These are phyloP conservation scores for Pigoraptor vietnamica DNA, from an alignment of 78 protist species.

Conservation along the genomic window DNA sequence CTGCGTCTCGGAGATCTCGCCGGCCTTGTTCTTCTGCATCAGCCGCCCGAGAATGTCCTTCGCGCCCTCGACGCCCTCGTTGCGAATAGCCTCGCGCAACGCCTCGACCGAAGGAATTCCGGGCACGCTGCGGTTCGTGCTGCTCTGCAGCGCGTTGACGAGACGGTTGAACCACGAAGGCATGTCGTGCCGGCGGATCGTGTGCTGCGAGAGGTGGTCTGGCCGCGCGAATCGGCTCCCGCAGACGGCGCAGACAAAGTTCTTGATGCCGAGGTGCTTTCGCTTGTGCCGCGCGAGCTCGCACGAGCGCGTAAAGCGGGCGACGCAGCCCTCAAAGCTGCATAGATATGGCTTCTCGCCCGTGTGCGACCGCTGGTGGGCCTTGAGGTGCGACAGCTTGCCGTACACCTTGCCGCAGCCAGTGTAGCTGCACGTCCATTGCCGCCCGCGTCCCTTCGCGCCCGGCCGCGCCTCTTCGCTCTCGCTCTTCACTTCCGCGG, in stretches of 20 bases:
- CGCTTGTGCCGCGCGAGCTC: conserved; percentile 6
- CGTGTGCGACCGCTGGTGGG: conserved; percentile 30
- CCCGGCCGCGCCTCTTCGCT: background rate
- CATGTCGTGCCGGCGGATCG: background rate
- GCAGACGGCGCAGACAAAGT: background rate
- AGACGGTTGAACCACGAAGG: background rate
- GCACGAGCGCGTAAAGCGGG: background rate
- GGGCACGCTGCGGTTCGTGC: background rate
- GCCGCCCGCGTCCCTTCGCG: background rate
- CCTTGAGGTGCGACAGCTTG: background rate
- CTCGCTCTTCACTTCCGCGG: background rate
- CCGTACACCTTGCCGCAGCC: conserved; percentile 4
- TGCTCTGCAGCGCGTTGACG: background rate
- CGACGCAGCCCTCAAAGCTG: background rate
- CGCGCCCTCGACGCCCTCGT: background rate
- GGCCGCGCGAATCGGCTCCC: background rate
- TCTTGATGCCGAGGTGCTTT: background rate
- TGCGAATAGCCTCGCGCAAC: background rate
- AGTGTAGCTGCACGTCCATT: background rate
- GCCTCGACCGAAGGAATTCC: background rate
- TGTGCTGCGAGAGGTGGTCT: background rate
- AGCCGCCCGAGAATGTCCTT: background rate
- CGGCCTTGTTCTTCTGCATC: background rate
- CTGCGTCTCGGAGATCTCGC: background rate
- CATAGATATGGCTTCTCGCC: conserved; percentile 31